A percentile compares a stretch with the other conserved stretches of the same genome.
Conservation (phyloP, 805 yeast species). For the Kregervanrija pseudodelftensis region DNA sequence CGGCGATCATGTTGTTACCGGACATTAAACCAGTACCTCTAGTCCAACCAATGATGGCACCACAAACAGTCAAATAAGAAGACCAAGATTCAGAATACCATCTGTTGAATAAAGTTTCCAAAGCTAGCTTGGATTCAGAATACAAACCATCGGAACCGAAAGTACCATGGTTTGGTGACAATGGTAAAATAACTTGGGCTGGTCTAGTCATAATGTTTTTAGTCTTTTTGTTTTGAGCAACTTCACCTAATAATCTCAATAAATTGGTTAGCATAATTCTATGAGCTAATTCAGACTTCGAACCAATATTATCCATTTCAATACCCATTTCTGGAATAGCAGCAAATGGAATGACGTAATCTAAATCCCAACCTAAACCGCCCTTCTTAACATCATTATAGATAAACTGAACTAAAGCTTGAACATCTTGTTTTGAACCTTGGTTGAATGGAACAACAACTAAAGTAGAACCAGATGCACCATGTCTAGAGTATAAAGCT, state of each 20-base stretch:
- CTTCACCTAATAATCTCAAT: constrained; percentile 84
- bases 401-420: constrained; percentile 76
- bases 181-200: constrained; percentile 92
- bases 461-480: constrained; percentile 86
- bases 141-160: constrained; percentile 98
- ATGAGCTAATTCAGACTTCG: constrained; percentile 96
- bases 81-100: constrained; percentile 99
- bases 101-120: constrained; percentile 96
- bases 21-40: constrained; percentile 99
- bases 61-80: constrained; percentile 88
- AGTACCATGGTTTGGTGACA: constrained; percentile 98
- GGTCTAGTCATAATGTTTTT: constrained; percentile 89
- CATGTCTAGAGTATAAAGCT: constrained; percentile 83
- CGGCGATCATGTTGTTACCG: constrained; percentile 95
- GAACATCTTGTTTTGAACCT: constrained; percentile 92
- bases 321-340: constrained; percentile 99
- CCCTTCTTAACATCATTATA: constrained; percentile 77
- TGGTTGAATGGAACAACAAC: constrained; percentile 98
- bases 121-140: constrained; percentile 92
- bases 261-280: constrained; percentile 97
- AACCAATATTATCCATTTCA: constrained; percentile 86
- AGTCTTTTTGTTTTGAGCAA: constrained; percentile 74
- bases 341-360: constrained; percentile 93
- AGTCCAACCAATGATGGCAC: constrained; percentile 99
- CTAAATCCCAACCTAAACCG: constrained; percentile 97